phyloP scores from a whole-genome alignment of 75 land plant genomes.

The Chamaecyparis obtusa region DNA sequence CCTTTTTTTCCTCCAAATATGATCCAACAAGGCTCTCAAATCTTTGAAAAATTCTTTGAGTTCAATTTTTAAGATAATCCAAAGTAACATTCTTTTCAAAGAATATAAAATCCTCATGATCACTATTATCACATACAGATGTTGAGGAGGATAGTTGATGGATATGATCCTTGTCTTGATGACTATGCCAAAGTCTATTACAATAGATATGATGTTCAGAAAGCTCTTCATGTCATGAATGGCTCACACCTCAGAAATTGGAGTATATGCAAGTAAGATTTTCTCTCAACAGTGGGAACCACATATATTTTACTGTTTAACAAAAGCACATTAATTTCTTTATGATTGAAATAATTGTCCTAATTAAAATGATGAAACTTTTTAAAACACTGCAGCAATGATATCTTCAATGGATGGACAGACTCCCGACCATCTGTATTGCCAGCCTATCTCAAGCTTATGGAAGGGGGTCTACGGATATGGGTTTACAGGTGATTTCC shows the following conservation, averaged over 20 bases:
- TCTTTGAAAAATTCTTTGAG: constrained; percentile 32
- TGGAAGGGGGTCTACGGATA: constrained; percentile 8
- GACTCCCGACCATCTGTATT: neutral
- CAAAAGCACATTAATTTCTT: neutral
- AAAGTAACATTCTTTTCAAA: constrained; percentile 15
- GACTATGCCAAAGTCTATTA: no score
- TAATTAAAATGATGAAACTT: neutral
- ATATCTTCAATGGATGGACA: neutral
- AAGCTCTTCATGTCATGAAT: constrained; percentile 54
- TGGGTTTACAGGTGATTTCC: neutral
- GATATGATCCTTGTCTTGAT: no score
- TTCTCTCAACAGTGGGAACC: no score
- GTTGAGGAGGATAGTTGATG: no score
- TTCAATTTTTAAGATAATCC: constrained; percentile 55
- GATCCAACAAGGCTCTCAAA: no score
- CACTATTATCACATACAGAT: no score
- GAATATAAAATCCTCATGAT: constrained; percentile 12
- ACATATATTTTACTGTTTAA: neutral
- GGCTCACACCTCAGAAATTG: constrained; percentile 40
- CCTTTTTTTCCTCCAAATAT: neutral
- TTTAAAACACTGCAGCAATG: neutral
- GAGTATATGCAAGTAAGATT: constrained; percentile 13
- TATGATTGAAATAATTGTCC: neutral
- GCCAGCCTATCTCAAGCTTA: neutral
- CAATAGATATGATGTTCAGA: constrained; percentile 24